These are phyloP conservation scores for Moricandia moricandioides DNA, from an alignment of 345 rosid species.

Conservation along the genomic window DNA sequence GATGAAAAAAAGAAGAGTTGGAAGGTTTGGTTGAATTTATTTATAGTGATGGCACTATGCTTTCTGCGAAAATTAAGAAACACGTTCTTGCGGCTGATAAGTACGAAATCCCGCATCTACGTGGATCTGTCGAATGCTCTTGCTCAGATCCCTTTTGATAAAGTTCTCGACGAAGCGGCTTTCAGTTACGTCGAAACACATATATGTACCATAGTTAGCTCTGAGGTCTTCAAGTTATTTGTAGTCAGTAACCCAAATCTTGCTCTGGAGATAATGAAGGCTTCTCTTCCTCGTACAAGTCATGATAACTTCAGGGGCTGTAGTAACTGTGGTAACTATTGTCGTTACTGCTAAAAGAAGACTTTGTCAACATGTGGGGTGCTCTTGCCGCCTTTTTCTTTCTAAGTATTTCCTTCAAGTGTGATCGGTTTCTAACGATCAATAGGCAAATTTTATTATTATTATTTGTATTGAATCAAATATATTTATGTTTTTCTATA, in stretches of 20 bases:
- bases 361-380: too few species aligned
- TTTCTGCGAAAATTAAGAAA: neutral
- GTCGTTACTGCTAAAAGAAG: too few species aligned
- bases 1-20: constrained; percentile 2
- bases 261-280: neutral
- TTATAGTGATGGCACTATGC: constrained; percentile 6
- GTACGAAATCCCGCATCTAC: constrained; percentile 5
- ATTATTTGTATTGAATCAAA: too few species aligned
- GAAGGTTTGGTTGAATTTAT: constrained; percentile 14
- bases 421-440: too few species aligned
- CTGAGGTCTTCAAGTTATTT: neutral
- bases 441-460: too few species aligned
- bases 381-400: too few species aligned
- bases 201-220: neutral
- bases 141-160: neutral
- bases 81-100: constrained; percentile 9
- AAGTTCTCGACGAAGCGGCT: neutral
- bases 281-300: neutral
- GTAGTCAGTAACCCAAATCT: neutral
- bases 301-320: too few species aligned
- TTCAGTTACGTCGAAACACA: neutral
- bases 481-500: too few species aligned
- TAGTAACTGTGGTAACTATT: too few species aligned
- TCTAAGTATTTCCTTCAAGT: too few species aligned
- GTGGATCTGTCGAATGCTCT: neutral